phyloP scores from a whole-genome alignment of 106 monocot genomes.

The Dendrobium officinale region DNA sequence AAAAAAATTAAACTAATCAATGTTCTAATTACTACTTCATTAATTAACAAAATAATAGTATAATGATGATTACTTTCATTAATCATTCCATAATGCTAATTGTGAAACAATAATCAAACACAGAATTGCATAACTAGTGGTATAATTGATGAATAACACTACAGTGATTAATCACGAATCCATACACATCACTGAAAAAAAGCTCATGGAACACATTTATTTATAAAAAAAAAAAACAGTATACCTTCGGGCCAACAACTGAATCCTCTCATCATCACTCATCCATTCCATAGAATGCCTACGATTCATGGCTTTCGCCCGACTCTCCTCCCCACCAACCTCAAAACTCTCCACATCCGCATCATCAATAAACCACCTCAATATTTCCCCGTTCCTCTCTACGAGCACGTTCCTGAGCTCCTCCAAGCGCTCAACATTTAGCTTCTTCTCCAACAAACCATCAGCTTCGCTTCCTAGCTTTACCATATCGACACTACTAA shows the following conservation, averaged over 20 bases:
- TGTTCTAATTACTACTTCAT: background rate
- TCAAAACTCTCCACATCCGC: conserved; percentile 31
- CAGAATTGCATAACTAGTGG: background rate
- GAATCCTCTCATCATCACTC: conserved; percentile 61
- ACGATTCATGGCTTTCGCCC: background rate
- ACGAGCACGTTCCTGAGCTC: conserved; percentile 57
- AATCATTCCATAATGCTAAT: background rate
- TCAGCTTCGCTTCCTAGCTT: conserved; percentile 6
- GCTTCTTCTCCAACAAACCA: conserved; percentile 16
- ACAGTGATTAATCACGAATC: background rate
- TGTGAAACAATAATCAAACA: background rate
- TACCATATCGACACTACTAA: conserved; percentile 10
- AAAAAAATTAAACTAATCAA: background rate
- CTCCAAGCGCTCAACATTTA: conserved; percentile 53
- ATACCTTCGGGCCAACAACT: conserved; percentile 59
- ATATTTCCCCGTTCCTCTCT: conserved; percentile 50
- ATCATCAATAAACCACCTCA: conserved; percentile 62
- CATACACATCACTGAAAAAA: background rate
- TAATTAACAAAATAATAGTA: background rate
- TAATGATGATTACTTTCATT: background rate
- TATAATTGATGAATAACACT: background rate
- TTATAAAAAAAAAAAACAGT: background rate
- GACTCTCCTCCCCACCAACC: background rate
- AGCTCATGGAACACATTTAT: background rate
- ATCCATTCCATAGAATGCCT: conserved; percentile 2